Percentiles rank a stretch among this genome's conserved stretches.
phyloP scores from a whole-genome alignment of 176 grass and related monocot genomes.

The Cymbopogon citratus region DNA sequence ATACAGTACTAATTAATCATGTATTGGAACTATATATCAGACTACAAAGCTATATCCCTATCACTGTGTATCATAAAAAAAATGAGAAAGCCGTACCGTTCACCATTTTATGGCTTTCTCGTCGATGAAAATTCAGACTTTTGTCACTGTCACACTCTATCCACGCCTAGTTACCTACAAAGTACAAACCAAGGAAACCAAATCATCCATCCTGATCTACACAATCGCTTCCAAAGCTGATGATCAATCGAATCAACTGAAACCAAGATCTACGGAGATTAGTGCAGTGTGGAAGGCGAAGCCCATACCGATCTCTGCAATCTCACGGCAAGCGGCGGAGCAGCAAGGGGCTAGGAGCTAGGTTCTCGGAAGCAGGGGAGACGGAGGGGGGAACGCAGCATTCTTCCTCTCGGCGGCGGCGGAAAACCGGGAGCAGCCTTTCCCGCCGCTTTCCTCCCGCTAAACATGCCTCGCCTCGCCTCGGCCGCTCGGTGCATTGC shows the following conservation, averaged over 20 bases:
- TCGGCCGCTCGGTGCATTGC: too few species aligned
- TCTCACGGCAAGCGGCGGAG: background rate
- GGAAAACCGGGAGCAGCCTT: background rate
- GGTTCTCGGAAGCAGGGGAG: background rate
- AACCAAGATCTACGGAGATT: background rate
- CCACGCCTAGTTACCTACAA: background rate
- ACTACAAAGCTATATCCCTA: background rate
- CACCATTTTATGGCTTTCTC: background rate
- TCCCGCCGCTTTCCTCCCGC: background rate
- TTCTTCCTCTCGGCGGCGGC: background rate
- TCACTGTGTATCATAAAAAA: background rate
- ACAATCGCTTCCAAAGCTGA: background rate
- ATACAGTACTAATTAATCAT: background rate
- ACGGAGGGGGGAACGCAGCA: too few species aligned
- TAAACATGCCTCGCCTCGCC: background rate
- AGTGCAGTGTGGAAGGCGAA: background rate
- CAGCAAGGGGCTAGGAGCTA: background rate
- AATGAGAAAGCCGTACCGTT: background rate
- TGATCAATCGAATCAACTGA: background rate
- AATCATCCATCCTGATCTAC: background rate
- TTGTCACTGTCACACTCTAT: background rate
- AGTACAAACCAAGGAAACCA: background rate
- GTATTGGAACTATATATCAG: background rate
- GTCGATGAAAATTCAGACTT: background rate
- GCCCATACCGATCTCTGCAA: background rate